Conservation (phyloP, 345 rosid genomes). For the Aegle marmelos region DNA sequence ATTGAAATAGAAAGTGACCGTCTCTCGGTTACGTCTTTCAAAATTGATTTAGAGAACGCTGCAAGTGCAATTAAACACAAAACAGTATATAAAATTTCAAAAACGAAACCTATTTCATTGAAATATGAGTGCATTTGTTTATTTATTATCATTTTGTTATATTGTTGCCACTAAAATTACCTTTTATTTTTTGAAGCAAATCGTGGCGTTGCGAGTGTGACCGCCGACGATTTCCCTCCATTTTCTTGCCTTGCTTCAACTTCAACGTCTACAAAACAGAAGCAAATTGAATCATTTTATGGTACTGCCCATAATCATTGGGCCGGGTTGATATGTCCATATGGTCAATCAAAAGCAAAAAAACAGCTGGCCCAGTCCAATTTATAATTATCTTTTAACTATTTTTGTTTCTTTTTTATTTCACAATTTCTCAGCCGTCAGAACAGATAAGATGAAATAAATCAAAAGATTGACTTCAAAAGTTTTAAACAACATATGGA, state of each 20-base stretch:
- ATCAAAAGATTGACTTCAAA: too few relatives aligned
- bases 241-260: constrained; percentile 10
- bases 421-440: too few relatives aligned
- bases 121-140: too few relatives aligned
- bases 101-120: background rate
- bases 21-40: constrained; percentile 47
- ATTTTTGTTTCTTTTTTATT: too few relatives aligned
- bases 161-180: constrained; percentile 16
- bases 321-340: background rate
- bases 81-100: background rate
- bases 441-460: too few relatives aligned
- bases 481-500: too few relatives aligned
- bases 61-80: constrained; percentile 9
- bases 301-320: too few relatives aligned
- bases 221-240: constrained; percentile 57
- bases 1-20: constrained; percentile 46
- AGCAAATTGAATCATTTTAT: background rate
- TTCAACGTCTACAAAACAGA: background rate
- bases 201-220: constrained; percentile 16
- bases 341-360: background rate
- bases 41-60: constrained; percentile 57
- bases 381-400: too few relatives aligned
- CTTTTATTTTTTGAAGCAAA: constrained; percentile 58
- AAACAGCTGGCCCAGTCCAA: background rate
- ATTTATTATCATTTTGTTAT: too few relatives aligned